Evolutionary conservation across 352 stramenopile genomes (phyloP), one percentile per base, ranked within the genome.

Genomic region (Achlya hypogyna): DNA sequence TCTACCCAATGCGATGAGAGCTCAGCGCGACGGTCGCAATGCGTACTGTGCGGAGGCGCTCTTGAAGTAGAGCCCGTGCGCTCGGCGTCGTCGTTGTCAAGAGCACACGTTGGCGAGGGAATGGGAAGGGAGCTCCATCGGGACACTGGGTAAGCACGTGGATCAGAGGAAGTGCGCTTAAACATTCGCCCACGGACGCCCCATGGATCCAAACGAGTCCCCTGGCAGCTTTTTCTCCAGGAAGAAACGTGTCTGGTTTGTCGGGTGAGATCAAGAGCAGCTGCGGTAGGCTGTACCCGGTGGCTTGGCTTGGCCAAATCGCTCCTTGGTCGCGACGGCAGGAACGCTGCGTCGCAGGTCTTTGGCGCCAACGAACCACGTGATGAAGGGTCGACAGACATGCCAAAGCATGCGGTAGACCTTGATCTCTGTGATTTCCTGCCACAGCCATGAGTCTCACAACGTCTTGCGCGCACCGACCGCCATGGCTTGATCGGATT

Each of bases 111-210:
- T 53, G 51, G 12, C 32, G 68, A 68, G 38, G 67, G 54, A 1
- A n/a, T 20, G 53, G 0, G 58, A 38, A 12, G 35, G 62, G 9
- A 65, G 25, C 9, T 75, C 31, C 51, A 63, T 51, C 18, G 63
- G 53, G 5, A 53, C 72, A 0, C 47, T 73, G 53, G 20, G 74
- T 74, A 40, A 87, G 63, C 27, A 75, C 71, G 32, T 86, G 74
- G 63, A 91, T 75, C 23, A 91, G 52, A 6, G 83, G 81, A 25
- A 91, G 68, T 40, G 72, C 81, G 6, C 79, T 89, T 31, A 91
- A 65, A 62, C 79, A 89, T 68, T 91, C 83, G 10, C 83, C 83
- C 28, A 89, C 79, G 0, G 83, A 91, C 12, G 83, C 83, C 18
- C 79, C 79, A 54, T 91, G 83, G 70, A 91, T 85, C 83, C 83